A percentile compares a stretch with the other conserved stretches of the same genome.
Evolutionary conservation across 305 asterid species (phyloP).

Genomic region (Fraxinus sp.): DNA sequence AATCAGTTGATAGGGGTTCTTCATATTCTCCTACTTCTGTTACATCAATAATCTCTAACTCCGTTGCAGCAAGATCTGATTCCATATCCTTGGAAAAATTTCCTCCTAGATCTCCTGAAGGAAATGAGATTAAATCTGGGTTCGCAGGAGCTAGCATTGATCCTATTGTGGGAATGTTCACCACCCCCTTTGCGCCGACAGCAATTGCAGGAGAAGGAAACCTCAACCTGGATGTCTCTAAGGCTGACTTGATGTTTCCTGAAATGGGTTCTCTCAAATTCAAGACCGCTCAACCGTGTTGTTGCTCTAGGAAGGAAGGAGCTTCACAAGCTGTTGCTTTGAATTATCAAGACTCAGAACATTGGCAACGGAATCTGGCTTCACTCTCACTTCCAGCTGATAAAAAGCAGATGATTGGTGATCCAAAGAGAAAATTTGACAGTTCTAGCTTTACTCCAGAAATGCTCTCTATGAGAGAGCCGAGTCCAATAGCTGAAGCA

Average conservation of each 20-base stretch:
- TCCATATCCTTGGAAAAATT: slow-evolving; percentile 40
- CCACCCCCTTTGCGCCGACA: slow-evolving; percentile 28
- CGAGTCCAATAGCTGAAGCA: slow-evolving; percentile 26
- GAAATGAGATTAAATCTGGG: slow-evolving; percentile 23
- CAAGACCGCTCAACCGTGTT: slow-evolving; percentile 50
- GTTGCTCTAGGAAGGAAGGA: slow-evolving; percentile 68
- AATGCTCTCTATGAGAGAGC: slow-evolving; percentile 24
- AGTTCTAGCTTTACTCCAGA: slow-evolving; percentile 28
- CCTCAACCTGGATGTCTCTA: slow-evolving; percentile 31
- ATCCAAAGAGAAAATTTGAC: slow-evolving; percentile 22
- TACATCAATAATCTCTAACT: slow-evolving; percentile 52
- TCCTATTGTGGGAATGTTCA: slow-evolving; percentile 28
- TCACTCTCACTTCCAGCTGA: slow-evolving; percentile 31
- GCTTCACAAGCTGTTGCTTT: slow-evolving; percentile 33
- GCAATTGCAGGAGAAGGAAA: slow-evolving; percentile 26
- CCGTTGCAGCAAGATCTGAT: slow-evolving; percentile 48
- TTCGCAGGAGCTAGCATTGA: slow-evolving; percentile 26
- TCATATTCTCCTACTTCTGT: slow-evolving; percentile 74
- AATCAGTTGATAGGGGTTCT: slow-evolving; percentile 54
- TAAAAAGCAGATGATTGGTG: slow-evolving; percentile 33
- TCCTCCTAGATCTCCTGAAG: slow-evolving; percentile 23
- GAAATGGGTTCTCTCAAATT: slow-evolving; percentile 33
- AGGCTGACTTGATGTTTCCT: slow-evolving; percentile 20
- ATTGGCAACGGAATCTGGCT: slow-evolving; percentile 34
- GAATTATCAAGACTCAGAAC: slow-evolving; percentile 47